phyloP scores from a whole-genome alignment of 2,329 filamentous ascomycete genomes.

The Trichoderma atrobrunneum region DNA sequence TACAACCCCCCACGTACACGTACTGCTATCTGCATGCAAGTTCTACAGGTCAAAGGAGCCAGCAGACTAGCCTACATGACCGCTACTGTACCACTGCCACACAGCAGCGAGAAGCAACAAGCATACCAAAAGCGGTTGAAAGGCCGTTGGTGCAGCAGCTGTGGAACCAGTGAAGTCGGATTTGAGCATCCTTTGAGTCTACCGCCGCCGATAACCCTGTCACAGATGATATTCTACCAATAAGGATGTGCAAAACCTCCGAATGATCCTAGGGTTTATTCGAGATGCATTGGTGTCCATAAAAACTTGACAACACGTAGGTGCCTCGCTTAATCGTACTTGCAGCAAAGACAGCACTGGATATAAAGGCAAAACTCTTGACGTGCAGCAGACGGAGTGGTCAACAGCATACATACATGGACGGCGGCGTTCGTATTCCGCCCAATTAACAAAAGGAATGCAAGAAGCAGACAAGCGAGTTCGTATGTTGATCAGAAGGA shows the following conservation, averaged over 20 bases:
- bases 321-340: background rate
- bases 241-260: background rate
- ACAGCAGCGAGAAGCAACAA: background rate
- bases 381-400: background rate
- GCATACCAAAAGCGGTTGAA: background rate
- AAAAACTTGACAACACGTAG: background rate
- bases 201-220: background rate
- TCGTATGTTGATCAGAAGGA: background rate
- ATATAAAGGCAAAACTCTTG: background rate
- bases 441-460: background rate
- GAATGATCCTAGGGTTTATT: background rate
- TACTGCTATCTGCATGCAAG: background rate
- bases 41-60: background rate
- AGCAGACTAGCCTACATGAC: background rate
- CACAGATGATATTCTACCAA: background rate
- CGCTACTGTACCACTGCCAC: background rate
- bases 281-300: background rate
- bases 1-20: background rate
- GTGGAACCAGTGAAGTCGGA: background rate
- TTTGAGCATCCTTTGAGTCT: background rate
- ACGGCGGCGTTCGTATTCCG: background rate
- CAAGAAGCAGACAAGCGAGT: background rate
- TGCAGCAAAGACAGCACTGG: background rate
- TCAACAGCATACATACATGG: background rate
- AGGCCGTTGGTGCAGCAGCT: background rate